Conservation (phyloP, 768 basidiomycete genomes). For the Neoboletus brunneissimus region DNA sequence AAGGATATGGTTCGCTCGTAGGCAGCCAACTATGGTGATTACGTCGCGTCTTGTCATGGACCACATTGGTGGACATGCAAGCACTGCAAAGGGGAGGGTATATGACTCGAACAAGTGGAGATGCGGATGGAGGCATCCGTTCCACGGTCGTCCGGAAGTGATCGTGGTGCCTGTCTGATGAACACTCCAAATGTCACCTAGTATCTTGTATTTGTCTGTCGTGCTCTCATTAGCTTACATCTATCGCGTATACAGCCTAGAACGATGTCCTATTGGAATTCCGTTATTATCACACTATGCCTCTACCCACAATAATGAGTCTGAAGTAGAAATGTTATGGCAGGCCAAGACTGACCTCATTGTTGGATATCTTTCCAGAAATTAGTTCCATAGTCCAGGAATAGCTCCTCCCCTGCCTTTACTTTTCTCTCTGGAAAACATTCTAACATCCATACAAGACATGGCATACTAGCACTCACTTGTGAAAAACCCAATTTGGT, state of each 20-base stretch:
- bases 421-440: slow-evolving; percentile 23
- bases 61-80: slow-evolving; percentile 39
- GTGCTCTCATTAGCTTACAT: not conserved
- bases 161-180: slow-evolving; percentile 33
- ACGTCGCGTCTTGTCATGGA: slow-evolving; percentile 43
- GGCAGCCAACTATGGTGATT: slow-evolving; percentile 34
- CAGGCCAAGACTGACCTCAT: too few relatives aligned
- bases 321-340: too few relatives aligned
- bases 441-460: not conserved
- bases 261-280: not conserved
- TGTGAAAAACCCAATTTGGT: slow-evolving; percentile 36
- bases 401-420: slow-evolving; percentile 33
- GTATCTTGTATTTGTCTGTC: not conserved
- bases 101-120: slow-evolving; percentile 38
- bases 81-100: slow-evolving; percentile 33
- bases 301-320: not conserved
- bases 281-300: not conserved
- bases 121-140: slow-evolving; percentile 46
- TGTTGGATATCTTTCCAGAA: slow-evolving; percentile 22
- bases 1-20: slow-evolving; percentile 5
- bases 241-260: not conserved
- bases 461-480: slow-evolving; percentile 25
- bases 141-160: slow-evolving; percentile 38
- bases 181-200: not conserved
- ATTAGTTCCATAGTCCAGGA: slow-evolving; percentile 34